These are phyloP conservation scores for Lipomyces sp. DNA, from an alignment of 805 yeast species.

Conservation along the genomic window DNA sequence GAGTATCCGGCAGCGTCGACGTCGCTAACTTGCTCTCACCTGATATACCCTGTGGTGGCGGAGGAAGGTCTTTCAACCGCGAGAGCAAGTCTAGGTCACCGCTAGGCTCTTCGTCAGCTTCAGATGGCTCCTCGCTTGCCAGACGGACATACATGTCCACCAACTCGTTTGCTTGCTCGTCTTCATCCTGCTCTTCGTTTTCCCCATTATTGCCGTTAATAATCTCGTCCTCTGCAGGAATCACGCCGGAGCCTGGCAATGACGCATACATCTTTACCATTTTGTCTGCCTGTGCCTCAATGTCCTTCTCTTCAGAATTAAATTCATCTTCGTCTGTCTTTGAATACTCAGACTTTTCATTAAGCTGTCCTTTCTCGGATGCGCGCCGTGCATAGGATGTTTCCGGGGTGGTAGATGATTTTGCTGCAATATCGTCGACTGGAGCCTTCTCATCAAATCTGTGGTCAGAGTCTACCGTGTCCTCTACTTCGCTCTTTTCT, in stretches of 20 bases:
- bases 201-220: background rate
- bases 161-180: slow-evolving; percentile 21
- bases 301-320: slow-evolving; percentile 15
- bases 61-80: slow-evolving; percentile 12
- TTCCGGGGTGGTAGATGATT: background rate
- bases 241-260: slow-evolving; percentile 7
- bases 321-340: background rate
- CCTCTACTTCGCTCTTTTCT: background rate
- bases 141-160: slow-evolving; percentile 22
- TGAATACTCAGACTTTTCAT: background rate
- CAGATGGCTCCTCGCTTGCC: slow-evolving; percentile 13
- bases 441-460: background rate
- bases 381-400: background rate
- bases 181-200: slow-evolving; percentile 15
- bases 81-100: slow-evolving; percentile 10
- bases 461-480: background rate
- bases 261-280: slow-evolving; percentile 15
- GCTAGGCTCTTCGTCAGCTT: slow-evolving; percentile 4
- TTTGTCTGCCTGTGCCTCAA: slow-evolving; percentile 20
- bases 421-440: no score
- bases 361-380: background rate
- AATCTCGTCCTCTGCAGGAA: background rate
- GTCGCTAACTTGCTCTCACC: background rate
- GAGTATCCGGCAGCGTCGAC: slow-evolving; percentile 11
- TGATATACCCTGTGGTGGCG: slow-evolving; percentile 1